These are phyloP conservation scores for Fusarium floridanum DNA, from an alignment of 2,329 filamentous ascomycete genomes.

Conservation along the genomic window DNA sequence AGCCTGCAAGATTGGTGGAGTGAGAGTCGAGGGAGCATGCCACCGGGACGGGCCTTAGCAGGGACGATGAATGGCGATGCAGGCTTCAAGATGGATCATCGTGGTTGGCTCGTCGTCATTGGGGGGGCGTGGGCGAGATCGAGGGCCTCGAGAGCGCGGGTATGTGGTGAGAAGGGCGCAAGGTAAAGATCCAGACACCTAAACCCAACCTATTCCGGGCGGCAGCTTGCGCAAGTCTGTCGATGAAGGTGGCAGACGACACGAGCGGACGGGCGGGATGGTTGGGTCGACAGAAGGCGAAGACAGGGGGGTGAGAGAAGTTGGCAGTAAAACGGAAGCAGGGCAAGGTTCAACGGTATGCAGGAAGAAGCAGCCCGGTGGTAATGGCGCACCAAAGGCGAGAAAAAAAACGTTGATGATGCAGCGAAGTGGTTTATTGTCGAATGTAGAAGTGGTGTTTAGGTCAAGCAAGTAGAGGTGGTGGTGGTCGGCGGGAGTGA, in stretches of 20 bases:
- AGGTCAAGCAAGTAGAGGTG: conserved; percentile 36
- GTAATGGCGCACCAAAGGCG: conserved; percentile 15
- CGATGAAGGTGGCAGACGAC: conserved; percentile 39
- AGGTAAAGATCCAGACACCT: conserved; percentile 36
- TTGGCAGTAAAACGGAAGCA: conserved; percentile 13
- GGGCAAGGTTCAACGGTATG: conserved; percentile 9
- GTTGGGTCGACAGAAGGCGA: conserved; percentile 33
- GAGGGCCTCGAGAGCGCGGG: conserved; percentile 32
- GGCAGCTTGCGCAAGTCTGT: conserved; percentile 42
- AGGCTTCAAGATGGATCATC: conserved; percentile 50
- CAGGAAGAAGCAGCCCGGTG: conserved; percentile 11
- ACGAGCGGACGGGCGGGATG: conserved; percentile 42
- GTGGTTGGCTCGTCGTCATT: conserved; percentile 52
- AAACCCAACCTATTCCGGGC: conserved; percentile 49
- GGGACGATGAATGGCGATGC: conserved; percentile 46
- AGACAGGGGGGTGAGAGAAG: conserved; percentile 25
- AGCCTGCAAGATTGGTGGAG: conserved; percentile 44
- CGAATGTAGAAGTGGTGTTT: conserved; percentile 35
- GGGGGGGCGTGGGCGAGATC: conserved; percentile 40
- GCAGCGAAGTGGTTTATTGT: conserved; percentile 30
- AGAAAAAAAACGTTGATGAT: conserved; percentile 21
- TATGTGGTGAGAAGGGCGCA: conserved; percentile 5
- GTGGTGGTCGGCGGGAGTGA: conserved; percentile 39
- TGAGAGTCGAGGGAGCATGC: conserved; percentile 50
- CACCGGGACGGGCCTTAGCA: conserved; percentile 49